These are phyloP conservation scores for Theileria annulata DNA, from an alignment of 169 alveolate species.

Conservation along the genomic window DNA sequence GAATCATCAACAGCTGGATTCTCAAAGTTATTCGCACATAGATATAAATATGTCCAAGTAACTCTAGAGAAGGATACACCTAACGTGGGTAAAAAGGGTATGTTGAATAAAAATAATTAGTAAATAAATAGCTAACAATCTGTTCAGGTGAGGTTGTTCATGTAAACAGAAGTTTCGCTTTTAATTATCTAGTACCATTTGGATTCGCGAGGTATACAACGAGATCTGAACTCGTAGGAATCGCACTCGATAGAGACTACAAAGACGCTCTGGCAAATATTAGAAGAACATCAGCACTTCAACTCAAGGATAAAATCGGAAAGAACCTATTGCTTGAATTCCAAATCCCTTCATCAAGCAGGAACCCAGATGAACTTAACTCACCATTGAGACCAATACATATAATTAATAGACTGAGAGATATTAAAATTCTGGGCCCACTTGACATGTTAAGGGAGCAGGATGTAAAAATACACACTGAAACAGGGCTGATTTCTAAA, in stretches of 20 bases:
- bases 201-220: slow-evolving; percentile 69
- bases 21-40: slow-evolving; percentile 29
- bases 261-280: slow-evolving; percentile 57
- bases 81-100: slow-evolving; percentile 64
- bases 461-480: slow-evolving; percentile 58
- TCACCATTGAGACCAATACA: slow-evolving; percentile 52
- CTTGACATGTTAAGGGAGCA: slow-evolving; percentile 66
- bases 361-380: slow-evolving; percentile 26
- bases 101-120: not conserved
- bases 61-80: slow-evolving; percentile 68
- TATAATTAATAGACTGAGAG: slow-evolving; percentile 42
- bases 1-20: not conserved
- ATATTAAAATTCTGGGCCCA: slow-evolving; percentile 25
- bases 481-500: slow-evolving; percentile 27
- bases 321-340: slow-evolving; percentile 45
- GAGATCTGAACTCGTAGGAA: slow-evolving; percentile 57
- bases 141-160: slow-evolving; percentile 32
- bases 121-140: not conserved
- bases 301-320: slow-evolving; percentile 51
- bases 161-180: slow-evolving; percentile 62
- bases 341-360: slow-evolving; percentile 32
- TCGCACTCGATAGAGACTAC: slow-evolving; percentile 48
- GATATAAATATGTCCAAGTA: slow-evolving; percentile 49
- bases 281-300: slow-evolving; percentile 58
- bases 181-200: slow-evolving; percentile 66